A percentile compares a stretch with the other conserved stretches of the same genome.
These are phyloP conservation scores for Ustilago sp. DNA, from an alignment of 1,284 basidiomycete genomes.

Conservation along the genomic window DNA sequence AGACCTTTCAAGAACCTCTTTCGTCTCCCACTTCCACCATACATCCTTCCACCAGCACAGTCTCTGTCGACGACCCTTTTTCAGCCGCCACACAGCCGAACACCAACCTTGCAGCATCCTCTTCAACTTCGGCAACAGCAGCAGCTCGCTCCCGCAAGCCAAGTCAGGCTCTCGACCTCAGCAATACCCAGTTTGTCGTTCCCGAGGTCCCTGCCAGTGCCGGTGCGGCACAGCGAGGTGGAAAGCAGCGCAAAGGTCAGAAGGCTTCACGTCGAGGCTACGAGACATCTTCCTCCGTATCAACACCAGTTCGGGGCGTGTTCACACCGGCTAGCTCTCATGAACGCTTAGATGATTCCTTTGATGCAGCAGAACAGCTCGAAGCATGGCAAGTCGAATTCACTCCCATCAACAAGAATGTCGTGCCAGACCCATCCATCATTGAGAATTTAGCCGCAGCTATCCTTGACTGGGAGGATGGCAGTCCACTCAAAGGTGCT, in stretches of 20 bases:
- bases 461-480: slow-evolving; percentile 51
- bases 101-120: neutral
- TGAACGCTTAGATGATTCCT: slow-evolving; percentile 46
- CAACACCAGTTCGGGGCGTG: slow-evolving; percentile 35
- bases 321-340: slow-evolving; percentile 39
- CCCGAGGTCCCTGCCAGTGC: slow-evolving; percentile 49
- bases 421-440: slow-evolving; percentile 48
- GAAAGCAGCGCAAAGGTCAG: slow-evolving; percentile 43
- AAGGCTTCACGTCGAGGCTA: slow-evolving; percentile 36
- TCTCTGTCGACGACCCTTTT: slow-evolving; percentile 6
- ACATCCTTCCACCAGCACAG: slow-evolving; percentile 9
- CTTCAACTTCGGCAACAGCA: slow-evolving; percentile 2
- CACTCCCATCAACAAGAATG: slow-evolving; percentile 60
- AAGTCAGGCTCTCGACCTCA: slow-evolving; percentile 53
- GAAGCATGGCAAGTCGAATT: slow-evolving; percentile 68
- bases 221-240: slow-evolving; percentile 19
- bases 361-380: slow-evolving; percentile 54
- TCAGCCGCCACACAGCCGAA: neutral
- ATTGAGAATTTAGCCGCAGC: slow-evolving; percentile 40
- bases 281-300: slow-evolving; percentile 35
- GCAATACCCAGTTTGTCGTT: slow-evolving; percentile 51
- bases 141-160: slow-evolving; percentile 47
- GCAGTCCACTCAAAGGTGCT: slow-evolving; percentile 41
- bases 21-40: slow-evolving; percentile 26
- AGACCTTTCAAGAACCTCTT: slow-evolving; percentile 20